These are phyloP conservation scores for Buddleja alternifolia DNA, from an alignment of 257 asterid species.

Conservation along the genomic window DNA sequence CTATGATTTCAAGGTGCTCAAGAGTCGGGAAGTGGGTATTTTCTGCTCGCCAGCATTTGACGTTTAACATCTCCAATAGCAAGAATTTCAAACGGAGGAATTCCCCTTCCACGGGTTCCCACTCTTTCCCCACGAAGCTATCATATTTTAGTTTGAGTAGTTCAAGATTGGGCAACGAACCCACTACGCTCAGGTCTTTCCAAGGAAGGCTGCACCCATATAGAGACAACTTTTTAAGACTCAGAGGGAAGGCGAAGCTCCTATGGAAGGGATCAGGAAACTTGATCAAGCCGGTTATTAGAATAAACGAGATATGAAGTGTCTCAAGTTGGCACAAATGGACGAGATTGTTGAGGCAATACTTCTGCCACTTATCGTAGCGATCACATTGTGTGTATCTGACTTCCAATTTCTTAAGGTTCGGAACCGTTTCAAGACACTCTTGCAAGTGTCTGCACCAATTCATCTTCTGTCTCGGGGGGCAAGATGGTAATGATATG, in stretches of 20 bases:
- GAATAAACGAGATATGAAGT: not conserved
- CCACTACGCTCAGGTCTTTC: constrained; percentile 7
- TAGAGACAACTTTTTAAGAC: constrained; percentile 23
- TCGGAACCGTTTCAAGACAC: not conserved
- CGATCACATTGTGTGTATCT: not conserved
- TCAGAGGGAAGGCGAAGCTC: constrained; percentile 1
- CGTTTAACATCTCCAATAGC: not conserved
- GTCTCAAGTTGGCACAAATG: not conserved
- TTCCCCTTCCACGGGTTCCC: constrained; percentile 24
- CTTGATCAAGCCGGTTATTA: not conserved
- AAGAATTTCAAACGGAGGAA: constrained; percentile 4
- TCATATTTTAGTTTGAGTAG: not conserved
- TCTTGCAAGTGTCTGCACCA: constrained; percentile 3
- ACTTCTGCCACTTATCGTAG: not conserved
- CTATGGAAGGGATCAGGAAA: not conserved
- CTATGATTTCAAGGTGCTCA: not conserved
- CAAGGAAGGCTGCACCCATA: constrained; percentile 24
- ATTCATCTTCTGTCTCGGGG: too few species aligned
- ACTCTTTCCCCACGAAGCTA: not conserved
- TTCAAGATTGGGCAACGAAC: constrained; percentile 23
- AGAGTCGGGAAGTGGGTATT: constrained; percentile 10
- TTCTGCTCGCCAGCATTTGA: not conserved
- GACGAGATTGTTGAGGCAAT: not conserved
- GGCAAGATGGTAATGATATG: not conserved
- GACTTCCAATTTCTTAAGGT: constrained; percentile 18